phyloP scores from a whole-genome alignment of 2,329 filamentous ascomycete genomes.

The Zymoseptoria crescenta region DNA sequence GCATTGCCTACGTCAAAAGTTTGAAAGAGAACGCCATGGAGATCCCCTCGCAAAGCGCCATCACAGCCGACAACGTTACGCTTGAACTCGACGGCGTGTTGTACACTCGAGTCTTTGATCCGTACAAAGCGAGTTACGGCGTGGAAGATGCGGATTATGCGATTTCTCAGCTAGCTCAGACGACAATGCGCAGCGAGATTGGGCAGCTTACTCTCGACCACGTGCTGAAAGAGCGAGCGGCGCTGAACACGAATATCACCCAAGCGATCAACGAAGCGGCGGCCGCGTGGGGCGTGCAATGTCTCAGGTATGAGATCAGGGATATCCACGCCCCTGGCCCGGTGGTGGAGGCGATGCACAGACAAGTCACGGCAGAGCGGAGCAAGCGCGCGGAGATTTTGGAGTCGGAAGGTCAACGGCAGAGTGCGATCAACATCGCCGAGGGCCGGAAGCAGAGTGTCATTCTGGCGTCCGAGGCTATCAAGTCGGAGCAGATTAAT shows the following conservation, averaged over 20 bases:
- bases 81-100: constrained; percentile 91
- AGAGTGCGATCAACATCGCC: constrained; percentile 97
- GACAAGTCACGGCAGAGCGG: constrained; percentile 93
- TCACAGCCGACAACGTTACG: constrained; percentile 97
- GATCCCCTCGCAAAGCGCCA: constrained; percentile 94
- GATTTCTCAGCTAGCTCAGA: constrained; percentile 95
- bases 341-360: constrained; percentile 96
- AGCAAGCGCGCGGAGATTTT: constrained; percentile 97
- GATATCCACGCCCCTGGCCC: constrained; percentile 93
- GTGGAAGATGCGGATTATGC: constrained; percentile 98
- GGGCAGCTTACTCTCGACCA: constrained; percentile 94
- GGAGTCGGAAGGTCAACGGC: constrained; percentile 91
- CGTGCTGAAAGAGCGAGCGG: constrained; percentile 92
- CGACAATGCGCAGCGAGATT: constrained; percentile 97
- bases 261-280: constrained; percentile 97
- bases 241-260: constrained; percentile 97
- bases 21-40: constrained; percentile 94
- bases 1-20: constrained; percentile 95
- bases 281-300: constrained; percentile 92
- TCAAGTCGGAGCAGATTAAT: constrained; percentile 89
- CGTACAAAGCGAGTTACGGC: constrained; percentile 97
- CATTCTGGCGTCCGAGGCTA: constrained; percentile 87
- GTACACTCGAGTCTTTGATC: constrained; percentile 93
- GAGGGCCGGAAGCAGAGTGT: constrained; percentile 96
- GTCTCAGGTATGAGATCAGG: constrained; percentile 92